Conservation (phyloP, 2,329 filamentous ascomycete species). For the Leptographium lundbergii region DNA sequence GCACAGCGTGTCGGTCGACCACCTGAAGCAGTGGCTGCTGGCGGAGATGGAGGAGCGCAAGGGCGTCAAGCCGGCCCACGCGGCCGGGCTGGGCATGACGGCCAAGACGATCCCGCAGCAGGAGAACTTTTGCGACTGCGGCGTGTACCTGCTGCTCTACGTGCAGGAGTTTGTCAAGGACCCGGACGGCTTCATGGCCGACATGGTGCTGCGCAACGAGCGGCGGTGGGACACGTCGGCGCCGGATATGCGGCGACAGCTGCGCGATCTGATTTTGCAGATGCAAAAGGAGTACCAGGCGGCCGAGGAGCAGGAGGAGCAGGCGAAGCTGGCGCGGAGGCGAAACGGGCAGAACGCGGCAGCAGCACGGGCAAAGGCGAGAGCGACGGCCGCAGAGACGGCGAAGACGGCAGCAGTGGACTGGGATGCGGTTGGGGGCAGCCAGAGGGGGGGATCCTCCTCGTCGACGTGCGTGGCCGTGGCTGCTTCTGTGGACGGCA, state of each 20-base stretch:
- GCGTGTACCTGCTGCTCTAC: constrained; percentile 76
- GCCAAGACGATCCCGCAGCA: constrained; percentile 68
- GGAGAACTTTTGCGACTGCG: constrained; percentile 78
- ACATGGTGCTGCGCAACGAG: constrained; percentile 48
- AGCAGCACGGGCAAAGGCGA: not conserved
- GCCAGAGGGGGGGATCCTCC: no score
- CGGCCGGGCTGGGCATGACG: constrained; percentile 40
- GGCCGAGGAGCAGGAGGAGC: constrained; percentile 25
- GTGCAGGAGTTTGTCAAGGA: constrained; percentile 67
- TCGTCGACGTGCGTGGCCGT: no score
- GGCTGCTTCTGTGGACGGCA: no score
- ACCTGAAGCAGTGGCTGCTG: constrained; percentile 64
- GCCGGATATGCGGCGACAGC: constrained; percentile 46
- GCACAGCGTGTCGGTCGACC: constrained; percentile 51
- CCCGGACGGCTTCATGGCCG: constrained; percentile 56
- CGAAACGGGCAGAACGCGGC: not conserved
- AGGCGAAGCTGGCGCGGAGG: constrained; percentile 18
- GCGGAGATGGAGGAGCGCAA: constrained; percentile 58
- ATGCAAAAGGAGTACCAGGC: constrained; percentile 47
- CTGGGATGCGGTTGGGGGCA: no score
- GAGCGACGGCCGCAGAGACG: not conserved
- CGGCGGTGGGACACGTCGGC: constrained; percentile 41
- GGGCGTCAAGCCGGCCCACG: constrained; percentile 24
- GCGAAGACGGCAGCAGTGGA: no score
- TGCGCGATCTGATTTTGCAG: constrained; percentile 53